Percentiles rank a stretch among this genome's conserved stretches.
Conservation (phyloP, 2,329 filamentous ascomycete genomes). For the Venturia asperata region DNA sequence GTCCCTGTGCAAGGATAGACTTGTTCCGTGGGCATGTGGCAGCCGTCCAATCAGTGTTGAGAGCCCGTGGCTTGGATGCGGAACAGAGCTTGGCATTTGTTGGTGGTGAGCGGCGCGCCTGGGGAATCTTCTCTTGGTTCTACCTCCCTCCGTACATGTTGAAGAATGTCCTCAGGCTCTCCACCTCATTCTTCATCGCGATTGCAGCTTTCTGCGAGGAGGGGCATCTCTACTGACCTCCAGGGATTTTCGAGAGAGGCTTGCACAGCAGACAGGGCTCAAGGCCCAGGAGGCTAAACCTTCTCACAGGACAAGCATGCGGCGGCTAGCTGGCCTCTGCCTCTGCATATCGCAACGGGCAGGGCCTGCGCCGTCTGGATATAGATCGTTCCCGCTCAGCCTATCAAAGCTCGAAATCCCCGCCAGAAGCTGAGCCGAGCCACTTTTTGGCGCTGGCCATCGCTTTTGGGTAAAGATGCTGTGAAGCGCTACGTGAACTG, state of each 20-base stretch:
- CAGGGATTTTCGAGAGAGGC: neutral
- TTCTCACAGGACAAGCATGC: neutral
- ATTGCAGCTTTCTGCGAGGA: neutral
- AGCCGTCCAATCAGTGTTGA: neutral
- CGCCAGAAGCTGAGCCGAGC: neutral
- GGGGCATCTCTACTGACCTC: neutral
- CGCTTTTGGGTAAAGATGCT: constrained; percentile 5
- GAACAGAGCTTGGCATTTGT: neutral
- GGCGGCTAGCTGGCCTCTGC: neutral
- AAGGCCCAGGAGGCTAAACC: neutral
- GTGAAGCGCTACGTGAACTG: neutral
- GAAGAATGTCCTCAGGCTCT: neutral
- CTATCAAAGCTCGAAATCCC: neutral
- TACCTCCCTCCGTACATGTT: too few species aligned
- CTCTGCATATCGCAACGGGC: neutral
- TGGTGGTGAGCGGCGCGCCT: neutral
- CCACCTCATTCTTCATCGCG: neutral
- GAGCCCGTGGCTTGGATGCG: constrained; percentile 9
- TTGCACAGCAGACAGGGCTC: neutral
- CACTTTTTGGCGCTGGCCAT: constrained; percentile 11
- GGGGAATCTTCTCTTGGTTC: neutral
- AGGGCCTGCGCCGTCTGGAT: neutral
- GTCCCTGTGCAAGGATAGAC: neutral
- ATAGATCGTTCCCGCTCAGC: constrained; percentile 6
- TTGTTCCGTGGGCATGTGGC: too few species aligned